Percentiles rank a stretch among this genome's conserved stretches.
Conservation (phyloP, 495 filamentous ascomycete genomes). For the Aspergillus funiculosus region DNA sequence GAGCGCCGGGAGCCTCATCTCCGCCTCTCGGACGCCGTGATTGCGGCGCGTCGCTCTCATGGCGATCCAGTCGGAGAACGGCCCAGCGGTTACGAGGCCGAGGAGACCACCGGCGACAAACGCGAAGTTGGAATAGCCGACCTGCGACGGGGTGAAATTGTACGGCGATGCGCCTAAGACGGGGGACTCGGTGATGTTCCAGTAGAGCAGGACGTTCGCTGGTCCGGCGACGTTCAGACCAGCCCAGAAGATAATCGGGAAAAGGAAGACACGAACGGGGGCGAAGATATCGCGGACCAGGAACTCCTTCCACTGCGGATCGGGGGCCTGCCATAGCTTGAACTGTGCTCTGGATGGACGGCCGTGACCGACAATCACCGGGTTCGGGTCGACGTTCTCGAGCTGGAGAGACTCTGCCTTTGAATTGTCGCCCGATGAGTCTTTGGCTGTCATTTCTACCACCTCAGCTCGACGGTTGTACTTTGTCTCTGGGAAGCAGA, state of each 20-base stretch:
- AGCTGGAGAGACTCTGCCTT: background rate
- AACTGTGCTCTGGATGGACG: conserved; percentile 43
- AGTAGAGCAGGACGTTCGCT: conserved; percentile 47
- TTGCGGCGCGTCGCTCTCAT: background rate
- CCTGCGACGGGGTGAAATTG: conserved; percentile 37
- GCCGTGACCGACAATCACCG: conserved; percentile 27
- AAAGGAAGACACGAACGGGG: conserved; percentile 46
- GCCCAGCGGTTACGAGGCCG: background rate
- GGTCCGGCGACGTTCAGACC: conserved; percentile 45
- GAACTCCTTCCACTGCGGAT: conserved; percentile 33
- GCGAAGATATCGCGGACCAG: conserved; percentile 36
- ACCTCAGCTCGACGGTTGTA: too few relatives aligned
- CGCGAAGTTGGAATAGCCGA: conserved; percentile 40
- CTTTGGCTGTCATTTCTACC: too few relatives aligned
- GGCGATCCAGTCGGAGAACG: conserved; percentile 1
- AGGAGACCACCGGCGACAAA: conserved; percentile 42
- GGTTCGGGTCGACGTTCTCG: background rate
- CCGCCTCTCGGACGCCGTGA: background rate
- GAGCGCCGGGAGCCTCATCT: background rate
- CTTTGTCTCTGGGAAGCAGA: conserved; percentile 50
- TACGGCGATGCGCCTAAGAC: conserved; percentile 49
- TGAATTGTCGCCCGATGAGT: too few relatives aligned
- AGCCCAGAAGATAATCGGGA: conserved; percentile 52
- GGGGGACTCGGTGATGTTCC: conserved; percentile 52
- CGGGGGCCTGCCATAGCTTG: conserved; percentile 35